Conservation (phyloP, 352 stramenopile species). For the Globisporangium carolinianum region DNA sequence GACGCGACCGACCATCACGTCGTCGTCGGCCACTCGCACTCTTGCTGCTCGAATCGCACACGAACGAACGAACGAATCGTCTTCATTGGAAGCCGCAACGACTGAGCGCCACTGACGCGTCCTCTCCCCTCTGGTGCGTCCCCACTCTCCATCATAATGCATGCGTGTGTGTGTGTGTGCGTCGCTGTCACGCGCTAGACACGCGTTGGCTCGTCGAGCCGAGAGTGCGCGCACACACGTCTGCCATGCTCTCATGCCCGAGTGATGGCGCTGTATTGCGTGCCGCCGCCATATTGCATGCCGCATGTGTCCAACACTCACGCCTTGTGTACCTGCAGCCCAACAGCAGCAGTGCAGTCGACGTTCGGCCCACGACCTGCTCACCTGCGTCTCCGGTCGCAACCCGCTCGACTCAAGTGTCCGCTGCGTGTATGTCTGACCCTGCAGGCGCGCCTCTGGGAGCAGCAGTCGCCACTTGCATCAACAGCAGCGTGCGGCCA, state of each 20-base stretch:
- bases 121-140: background rate
- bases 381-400: background rate
- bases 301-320: no score
- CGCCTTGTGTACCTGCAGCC: no score
- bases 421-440: background rate
- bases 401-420: background rate
- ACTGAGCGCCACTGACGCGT: no score
- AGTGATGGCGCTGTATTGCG: background rate
- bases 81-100: no score
- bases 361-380: background rate
- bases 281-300: background rate
- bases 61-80: background rate
- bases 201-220: background rate
- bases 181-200: no score
- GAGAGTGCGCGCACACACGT: no score
- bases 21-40: background rate
- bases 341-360: background rate
- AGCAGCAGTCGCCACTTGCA: conserved; percentile 1
- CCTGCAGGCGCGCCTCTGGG: background rate
- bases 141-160: background rate
- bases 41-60: background rate
- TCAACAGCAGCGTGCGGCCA: background rate
- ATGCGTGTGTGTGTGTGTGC: background rate
- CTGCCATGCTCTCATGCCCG: no score
- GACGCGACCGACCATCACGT: background rate